Evolutionary conservation across 2,329 filamentous ascomycete species (phyloP), one percentile per base, ranked within the genome.

Genomic region (Leptographium radiaticola): DNA sequence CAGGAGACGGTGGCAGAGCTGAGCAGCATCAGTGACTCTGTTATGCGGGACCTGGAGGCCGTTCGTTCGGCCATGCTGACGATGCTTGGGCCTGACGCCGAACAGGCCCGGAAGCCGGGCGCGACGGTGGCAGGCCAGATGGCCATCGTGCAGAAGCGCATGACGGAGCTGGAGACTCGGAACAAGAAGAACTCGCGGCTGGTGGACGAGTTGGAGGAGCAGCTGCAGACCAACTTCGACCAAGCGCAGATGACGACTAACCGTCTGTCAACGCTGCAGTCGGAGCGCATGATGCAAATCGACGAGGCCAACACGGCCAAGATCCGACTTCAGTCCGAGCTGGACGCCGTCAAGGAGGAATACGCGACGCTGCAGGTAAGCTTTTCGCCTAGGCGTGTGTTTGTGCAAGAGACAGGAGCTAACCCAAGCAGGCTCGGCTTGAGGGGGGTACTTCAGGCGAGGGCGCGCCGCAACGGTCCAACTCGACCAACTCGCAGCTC

Each of bases 171-270:
- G 25, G 77, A 84, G 62, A 73, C 67, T 44, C 76, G 76, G 70
- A 95, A 94, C 74, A 84, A 89, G 72, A 96, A 95, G 76, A 94
- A 93, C 68, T 86, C 87, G 44, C 83, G 89, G 25, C 75, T 98
- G 13, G 88, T 98, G 10, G 89, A 97, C 66, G 91, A 98, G 70
- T 82, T 98, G 6, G 93, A 98, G 69, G 91, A 97, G 62, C 93
- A 98, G 68, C 81, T 98, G 53, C 90, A 91, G 65, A 88, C 79
- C 66, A 96, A 93, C 70, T 98, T 89, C 68, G 93, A 98, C 64
- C 87, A 95, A 66, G 89, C 91, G 56, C 88, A 96, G 64, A 75
- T 81, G 56, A 83, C 84, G 13, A 89, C 81, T 67, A 95, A 95
- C 70, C 83, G 91, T 53, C 73, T 97, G 52, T 96, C 90, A 52